Conservation (phyloP, 1,139 yeast species). For the Yamadazyma dushanensis region DNA sequence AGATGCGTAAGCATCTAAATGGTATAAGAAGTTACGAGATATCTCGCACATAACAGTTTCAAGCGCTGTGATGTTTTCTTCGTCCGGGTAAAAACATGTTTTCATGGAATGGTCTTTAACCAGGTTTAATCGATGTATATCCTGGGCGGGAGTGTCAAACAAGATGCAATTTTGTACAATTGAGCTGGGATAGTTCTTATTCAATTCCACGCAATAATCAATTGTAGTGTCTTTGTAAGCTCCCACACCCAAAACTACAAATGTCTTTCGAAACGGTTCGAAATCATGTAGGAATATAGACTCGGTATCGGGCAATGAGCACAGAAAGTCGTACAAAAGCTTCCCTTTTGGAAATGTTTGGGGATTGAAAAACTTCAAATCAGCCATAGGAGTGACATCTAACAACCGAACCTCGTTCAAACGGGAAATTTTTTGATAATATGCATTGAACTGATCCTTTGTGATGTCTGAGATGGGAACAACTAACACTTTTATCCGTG, state of each 20-base stretch:
- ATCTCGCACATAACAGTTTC: conserved; percentile 78
- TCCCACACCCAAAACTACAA: conserved; percentile 66
- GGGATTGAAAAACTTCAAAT: conserved; percentile 68
- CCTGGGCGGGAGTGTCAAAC: conserved; percentile 50
- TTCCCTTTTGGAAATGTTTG: conserved; percentile 82
- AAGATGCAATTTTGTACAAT: conserved; percentile 63
- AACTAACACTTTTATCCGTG: conserved; percentile 64
- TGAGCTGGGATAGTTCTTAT: conserved; percentile 50
- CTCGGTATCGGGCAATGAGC: conserved; percentile 54
- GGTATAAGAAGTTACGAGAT: conserved; percentile 59
- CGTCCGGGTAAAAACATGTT: conserved; percentile 26
- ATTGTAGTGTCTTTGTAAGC: conserved; percentile 24
- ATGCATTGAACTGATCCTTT: conserved; percentile 46
- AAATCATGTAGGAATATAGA: conserved; percentile 73
- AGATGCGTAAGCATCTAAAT: conserved; percentile 67
- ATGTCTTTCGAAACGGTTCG: conserved; percentile 82
- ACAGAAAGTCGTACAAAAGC: conserved; percentile 56
- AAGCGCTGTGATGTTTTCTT: conserved; percentile 39
- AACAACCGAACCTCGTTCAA: conserved; percentile 66
- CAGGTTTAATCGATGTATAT: conserved; percentile 16
- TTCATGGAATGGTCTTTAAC: conserved; percentile 23
- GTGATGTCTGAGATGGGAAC: conserved; percentile 69
- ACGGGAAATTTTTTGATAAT: conserved; percentile 46
- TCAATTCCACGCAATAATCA: conserved; percentile 20
- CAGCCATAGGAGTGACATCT: conserved; percentile 68